Conservation (phyloP, 495 filamentous ascomycete species). For the Trichoderma erinaceum region DNA sequence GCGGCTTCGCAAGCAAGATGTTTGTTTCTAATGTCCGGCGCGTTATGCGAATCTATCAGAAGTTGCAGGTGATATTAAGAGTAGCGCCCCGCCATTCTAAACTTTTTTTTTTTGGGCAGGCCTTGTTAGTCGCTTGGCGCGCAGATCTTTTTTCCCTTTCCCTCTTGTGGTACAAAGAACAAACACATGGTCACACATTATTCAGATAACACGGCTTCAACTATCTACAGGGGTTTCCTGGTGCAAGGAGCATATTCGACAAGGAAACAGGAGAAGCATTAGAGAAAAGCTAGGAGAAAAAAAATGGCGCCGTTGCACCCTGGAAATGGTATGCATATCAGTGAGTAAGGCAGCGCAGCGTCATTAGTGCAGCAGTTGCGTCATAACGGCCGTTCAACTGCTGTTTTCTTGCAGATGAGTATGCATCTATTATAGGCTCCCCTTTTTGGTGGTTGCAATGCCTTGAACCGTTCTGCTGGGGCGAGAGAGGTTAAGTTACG, state of each 20-base stretch:
- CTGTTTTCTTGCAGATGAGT: not conserved
- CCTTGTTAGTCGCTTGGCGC: not conserved
- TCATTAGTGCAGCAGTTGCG: slow-evolving; percentile 7
- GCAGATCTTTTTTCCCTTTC: not conserved
- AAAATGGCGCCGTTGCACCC: not conserved
- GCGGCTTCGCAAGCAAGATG: not conserved
- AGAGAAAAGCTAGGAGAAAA: not conserved
- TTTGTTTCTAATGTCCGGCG: not conserved
- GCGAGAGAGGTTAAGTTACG: not conserved
- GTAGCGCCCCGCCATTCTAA: not conserved
- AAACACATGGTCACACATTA: not conserved
- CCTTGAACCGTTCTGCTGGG: not conserved
- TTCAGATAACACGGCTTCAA: not conserved
- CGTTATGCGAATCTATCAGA: not conserved
- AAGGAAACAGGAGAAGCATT: not conserved
- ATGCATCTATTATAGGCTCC: not conserved
- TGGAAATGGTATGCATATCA: not conserved
- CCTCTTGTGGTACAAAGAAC: not conserved
- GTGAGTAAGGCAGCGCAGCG: not conserved
- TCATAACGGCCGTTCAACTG: not conserved
- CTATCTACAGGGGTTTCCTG: not conserved
- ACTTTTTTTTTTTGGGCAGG: not conserved
- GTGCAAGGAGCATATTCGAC: not conserved
- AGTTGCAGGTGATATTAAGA: not conserved
- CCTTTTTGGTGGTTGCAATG: not conserved